phyloP scores from a whole-genome alignment of 1,284 basidiomycete genomes.

The Hemileia vastatrix region DNA sequence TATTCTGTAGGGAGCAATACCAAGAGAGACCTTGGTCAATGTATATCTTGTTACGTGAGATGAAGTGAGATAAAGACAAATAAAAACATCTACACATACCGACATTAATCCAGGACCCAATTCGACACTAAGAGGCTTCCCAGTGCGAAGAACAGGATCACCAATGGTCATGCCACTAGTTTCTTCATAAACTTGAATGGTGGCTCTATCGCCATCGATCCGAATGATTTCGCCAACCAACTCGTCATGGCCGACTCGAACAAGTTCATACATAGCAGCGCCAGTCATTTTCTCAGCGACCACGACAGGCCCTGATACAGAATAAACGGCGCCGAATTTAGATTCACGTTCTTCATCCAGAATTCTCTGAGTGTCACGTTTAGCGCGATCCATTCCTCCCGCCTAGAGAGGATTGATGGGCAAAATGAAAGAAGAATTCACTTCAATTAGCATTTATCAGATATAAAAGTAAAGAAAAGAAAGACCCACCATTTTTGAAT shows the following conservation, averaged over 20 bases:
- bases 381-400: slow-evolving; percentile 16
- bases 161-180: slow-evolving; percentile 93
- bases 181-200: slow-evolving; percentile 99
- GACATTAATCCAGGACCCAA: slow-evolving; percentile 70
- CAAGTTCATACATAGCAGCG: slow-evolving; percentile 92
- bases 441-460: no score
- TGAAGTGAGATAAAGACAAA: slow-evolving; percentile 39
- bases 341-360: slow-evolving; percentile 80
- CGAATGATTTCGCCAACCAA: slow-evolving; percentile 69
- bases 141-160: slow-evolving; percentile 92
- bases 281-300: slow-evolving; percentile 94
- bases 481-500: no score
- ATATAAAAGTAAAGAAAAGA: no score
- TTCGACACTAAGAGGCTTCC: slow-evolving; percentile 94
- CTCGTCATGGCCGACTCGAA: slow-evolving; percentile 91
- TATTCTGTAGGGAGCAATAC: slow-evolving; percentile 38
- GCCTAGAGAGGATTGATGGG: no score
- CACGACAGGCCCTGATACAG: slow-evolving; percentile 92
- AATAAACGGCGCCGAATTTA: slow-evolving; percentile 79
- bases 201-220: slow-evolving; percentile 91
- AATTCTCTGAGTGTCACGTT: slow-evolving; percentile 45
- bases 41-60: slow-evolving; percentile 60
- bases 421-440: no score
- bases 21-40: slow-evolving; percentile 68
- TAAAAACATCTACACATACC: slow-evolving; percentile 10